These are phyloP conservation scores for Yamadazyma laniorum DNA, from an alignment of 805 yeast species.

Conservation along the genomic window DNA sequence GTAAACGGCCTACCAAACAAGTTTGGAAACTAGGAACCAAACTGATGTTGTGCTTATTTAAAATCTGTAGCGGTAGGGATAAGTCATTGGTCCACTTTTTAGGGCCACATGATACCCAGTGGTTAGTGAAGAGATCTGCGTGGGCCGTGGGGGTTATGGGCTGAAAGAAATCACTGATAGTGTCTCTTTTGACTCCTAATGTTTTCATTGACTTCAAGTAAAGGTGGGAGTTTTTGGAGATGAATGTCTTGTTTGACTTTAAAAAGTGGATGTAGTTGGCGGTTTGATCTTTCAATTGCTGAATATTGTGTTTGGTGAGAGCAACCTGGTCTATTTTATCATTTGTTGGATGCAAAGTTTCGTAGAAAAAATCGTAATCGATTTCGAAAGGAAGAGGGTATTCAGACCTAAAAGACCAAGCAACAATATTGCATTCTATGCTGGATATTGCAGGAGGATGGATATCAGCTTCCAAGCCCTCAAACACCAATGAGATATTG, in stretches of 20 bases:
- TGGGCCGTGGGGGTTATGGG: slow-evolving; percentile 23
- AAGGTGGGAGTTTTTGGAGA: slow-evolving; percentile 33
- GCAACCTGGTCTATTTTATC: slow-evolving; percentile 26
- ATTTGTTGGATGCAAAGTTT: slow-evolving; percentile 12
- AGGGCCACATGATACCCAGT: slow-evolving; percentile 26
- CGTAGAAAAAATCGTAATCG: slow-evolving; percentile 42
- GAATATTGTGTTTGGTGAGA: slow-evolving; percentile 34
- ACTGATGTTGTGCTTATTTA: slow-evolving; percentile 46
- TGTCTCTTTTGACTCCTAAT: slow-evolving; percentile 40
- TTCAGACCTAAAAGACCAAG: slow-evolving; percentile 42
- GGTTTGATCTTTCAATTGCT: slow-evolving; percentile 32
- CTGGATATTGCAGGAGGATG: slow-evolving; percentile 34
- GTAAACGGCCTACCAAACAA: slow-evolving; percentile 59
- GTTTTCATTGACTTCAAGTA: slow-evolving; percentile 39
- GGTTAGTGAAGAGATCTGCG: slow-evolving; percentile 22
- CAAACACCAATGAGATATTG: slow-evolving; percentile 29
- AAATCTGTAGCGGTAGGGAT: slow-evolving; percentile 40
- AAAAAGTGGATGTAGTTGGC: slow-evolving; percentile 33
- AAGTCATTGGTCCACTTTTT: slow-evolving; percentile 31
- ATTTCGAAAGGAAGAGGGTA: slow-evolving; percentile 40
- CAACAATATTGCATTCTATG: slow-evolving; percentile 36
- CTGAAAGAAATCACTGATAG: slow-evolving; percentile 36
- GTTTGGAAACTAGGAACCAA: slow-evolving; percentile 62
- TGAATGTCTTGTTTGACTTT: slow-evolving; percentile 29
- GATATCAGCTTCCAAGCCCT: slow-evolving; percentile 18